These are phyloP conservation scores for Colletotrichum sp. DNA, from an alignment of 2,329 filamentous ascomycete genomes.

Conservation along the genomic window DNA sequence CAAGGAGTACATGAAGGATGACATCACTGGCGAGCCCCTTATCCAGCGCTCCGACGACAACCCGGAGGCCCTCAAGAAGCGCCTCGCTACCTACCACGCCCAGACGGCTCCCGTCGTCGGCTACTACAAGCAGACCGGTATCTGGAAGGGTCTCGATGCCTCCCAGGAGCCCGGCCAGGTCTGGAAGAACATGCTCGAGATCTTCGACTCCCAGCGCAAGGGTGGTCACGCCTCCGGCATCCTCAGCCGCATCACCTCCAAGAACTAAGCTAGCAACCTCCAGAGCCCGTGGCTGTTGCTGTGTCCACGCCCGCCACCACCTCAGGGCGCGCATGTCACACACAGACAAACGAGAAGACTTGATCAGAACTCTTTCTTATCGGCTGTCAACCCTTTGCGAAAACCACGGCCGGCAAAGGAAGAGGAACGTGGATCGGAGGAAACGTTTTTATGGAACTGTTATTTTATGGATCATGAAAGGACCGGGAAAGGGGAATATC, in stretches of 20 bases:
- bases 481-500: not conserved
- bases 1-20: slow-evolving; percentile 92
- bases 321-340: not conserved
- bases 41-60: slow-evolving; percentile 98
- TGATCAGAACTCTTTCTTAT: not conserved
- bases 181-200: slow-evolving; percentile 88
- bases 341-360: not conserved
- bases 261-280: slow-evolving; percentile 29
- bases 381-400: not conserved
- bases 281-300: not conserved
- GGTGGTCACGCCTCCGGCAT: slow-evolving; percentile 39
- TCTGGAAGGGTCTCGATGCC: slow-evolving; percentile 95
- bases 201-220: slow-evolving; percentile 64
- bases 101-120: slow-evolving; percentile 92
- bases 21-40: slow-evolving; percentile 94
- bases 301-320: not conserved
- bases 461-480: slow-evolving; percentile 20
- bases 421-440: slow-evolving; percentile 8
- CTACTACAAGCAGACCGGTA: slow-evolving; percentile 97
- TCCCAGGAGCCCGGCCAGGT: slow-evolving; percentile 95
- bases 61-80: slow-evolving; percentile 93
- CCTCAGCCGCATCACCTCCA: slow-evolving; percentile 39
- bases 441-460: slow-evolving; percentile 14
- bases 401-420: not conserved
- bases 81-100: slow-evolving; percentile 88